Conservation (phyloP, 1,139 yeast species). For the Candida anutae region DNA sequence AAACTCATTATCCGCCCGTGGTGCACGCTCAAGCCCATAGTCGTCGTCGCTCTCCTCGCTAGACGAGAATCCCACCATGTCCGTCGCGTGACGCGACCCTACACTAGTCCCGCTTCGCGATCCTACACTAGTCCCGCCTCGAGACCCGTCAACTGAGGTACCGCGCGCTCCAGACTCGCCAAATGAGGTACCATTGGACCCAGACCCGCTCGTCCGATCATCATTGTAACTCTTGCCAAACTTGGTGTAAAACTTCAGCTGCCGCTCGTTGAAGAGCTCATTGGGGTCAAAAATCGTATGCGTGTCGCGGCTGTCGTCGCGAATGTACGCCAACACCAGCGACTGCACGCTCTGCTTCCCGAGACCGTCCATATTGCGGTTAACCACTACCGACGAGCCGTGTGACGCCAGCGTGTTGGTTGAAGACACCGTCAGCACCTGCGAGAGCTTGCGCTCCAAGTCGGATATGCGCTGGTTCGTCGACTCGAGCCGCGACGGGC, state of each 20-base stretch:
- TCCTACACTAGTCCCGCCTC: not conserved
- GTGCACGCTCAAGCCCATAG: too few relatives aligned
- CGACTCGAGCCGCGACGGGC: constrained; percentile 10
- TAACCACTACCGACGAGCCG: constrained; percentile 24
- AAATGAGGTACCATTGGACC: not conserved
- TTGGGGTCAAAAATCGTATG: constrained; percentile 23
- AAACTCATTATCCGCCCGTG: constrained; percentile 2
- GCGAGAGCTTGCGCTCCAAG: constrained; percentile 26
- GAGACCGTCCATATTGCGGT: constrained; percentile 18
- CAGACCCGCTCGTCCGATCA: constrained; percentile 6
- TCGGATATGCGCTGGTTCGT: constrained; percentile 22
- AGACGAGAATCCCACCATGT: constrained; percentile 8
- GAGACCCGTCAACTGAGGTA: not conserved
- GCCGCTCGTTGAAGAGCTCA: constrained; percentile 31
- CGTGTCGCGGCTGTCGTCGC: constrained; percentile 12
- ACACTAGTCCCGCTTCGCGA: not conserved
- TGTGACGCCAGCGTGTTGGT: constrained; percentile 19
- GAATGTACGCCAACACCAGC: constrained; percentile 24
- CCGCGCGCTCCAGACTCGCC: too few relatives aligned
- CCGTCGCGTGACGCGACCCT: constrained; percentile 1
- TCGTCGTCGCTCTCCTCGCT: not conserved
- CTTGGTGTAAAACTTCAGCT: constrained; percentile 23
- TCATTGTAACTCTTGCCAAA: constrained; percentile 21
- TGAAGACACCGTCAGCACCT: constrained; percentile 19
- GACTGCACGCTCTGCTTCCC: constrained; percentile 25